phyloP scores from a whole-genome alignment of 2,329 filamentous ascomycete genomes.

The Mycogone perniciosa region DNA sequence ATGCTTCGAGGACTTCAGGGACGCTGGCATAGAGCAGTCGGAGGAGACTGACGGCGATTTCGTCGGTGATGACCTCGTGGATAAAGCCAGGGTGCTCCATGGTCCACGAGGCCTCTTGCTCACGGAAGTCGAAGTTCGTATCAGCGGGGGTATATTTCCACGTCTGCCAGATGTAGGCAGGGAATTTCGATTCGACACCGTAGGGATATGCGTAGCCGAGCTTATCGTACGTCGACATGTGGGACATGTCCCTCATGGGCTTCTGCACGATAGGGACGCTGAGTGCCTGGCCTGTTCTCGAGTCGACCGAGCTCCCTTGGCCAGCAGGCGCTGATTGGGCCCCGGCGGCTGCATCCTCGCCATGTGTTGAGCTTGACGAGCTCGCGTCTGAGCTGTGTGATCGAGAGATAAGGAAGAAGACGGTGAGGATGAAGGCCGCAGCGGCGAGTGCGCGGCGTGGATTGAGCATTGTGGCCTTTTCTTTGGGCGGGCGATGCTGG shows the following conservation, averaged over 20 bases:
- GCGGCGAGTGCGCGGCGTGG: constrained; percentile 69
- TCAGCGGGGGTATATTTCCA: constrained; percentile 86
- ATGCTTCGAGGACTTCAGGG: constrained; percentile 73
- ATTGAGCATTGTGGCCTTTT: constrained; percentile 57
- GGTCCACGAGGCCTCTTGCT: constrained; percentile 85
- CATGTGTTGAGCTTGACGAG: constrained; percentile 4
- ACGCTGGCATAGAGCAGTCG: constrained; percentile 79
- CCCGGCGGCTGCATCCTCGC: constrained; percentile 18
- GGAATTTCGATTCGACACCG: constrained; percentile 81
- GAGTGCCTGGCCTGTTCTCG: constrained; percentile 3
- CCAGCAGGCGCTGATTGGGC: constrained; percentile 15
- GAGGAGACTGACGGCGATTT: constrained; percentile 73
- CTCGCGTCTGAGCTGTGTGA: constrained; percentile 36
- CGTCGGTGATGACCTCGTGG: constrained; percentile 94
- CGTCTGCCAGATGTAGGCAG: constrained; percentile 98
- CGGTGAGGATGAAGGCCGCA: constrained; percentile 60
- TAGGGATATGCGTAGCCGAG: constrained; percentile 93
- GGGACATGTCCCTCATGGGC: constrained; percentile 61
- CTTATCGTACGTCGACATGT: constrained; percentile 69
- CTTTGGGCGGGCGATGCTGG: no score
- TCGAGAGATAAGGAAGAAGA: constrained; percentile 62
- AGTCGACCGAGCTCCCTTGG: not conserved
- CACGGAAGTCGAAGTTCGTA: constrained; percentile 71
- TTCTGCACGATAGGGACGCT: constrained; percentile 43
- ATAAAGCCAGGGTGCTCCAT: constrained; percentile 83